Base-by-base conservation (phyloP, 2,329 filamentous ascomycete genomes). In the Nigrograna mackinnonii region DNA sequence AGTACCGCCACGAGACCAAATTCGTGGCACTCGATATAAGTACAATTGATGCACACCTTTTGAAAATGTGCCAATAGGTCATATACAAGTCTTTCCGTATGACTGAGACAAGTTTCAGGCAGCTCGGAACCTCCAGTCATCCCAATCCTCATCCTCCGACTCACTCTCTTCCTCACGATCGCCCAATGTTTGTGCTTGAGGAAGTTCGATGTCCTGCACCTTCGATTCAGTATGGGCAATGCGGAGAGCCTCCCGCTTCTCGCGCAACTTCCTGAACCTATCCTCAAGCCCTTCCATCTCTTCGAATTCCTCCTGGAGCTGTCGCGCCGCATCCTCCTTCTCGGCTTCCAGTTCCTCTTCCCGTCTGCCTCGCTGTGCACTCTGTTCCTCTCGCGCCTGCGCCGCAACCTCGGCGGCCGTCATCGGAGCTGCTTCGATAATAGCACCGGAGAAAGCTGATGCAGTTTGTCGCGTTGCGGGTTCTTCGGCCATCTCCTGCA, bases 391-490 rank as follows among this genome's bases (percentile, higher is more conserved):
- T 22, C 69, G 60, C 22, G 70, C 72, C 47, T 74, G 69, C 5
- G 73, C 72, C 4, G 72, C 73, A 11, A 75, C 49, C 37, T 77
- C 71, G 37, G 71, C 71, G 2, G 71, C 71, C 2, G 71, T 68
- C 67, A 76, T 69, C 11, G 74, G 71, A 6, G 72, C 71, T 5
- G 73, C 66, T 39, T 72, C 68, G 35, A 77, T 74, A 6, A 71
- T 70, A 5, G 71, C 70, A 31, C 58, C 60, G 12, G 57, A 47
- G 24, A 65, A 59, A 12, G 55, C 52, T 5, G 52, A 30, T 13
- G 50, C 24, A 86, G 62, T 95, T 95, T 6, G 89, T 88, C 2
- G 88, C 86, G 52, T 39, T 87, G 88, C 94, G 68, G 94, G 88
- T 40, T 85, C 82, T 59, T 95, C 89, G 62, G 91, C 83, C 6